Conservation (phyloP, 805 yeast species). For the Debaryomyces hansenii region DNA sequence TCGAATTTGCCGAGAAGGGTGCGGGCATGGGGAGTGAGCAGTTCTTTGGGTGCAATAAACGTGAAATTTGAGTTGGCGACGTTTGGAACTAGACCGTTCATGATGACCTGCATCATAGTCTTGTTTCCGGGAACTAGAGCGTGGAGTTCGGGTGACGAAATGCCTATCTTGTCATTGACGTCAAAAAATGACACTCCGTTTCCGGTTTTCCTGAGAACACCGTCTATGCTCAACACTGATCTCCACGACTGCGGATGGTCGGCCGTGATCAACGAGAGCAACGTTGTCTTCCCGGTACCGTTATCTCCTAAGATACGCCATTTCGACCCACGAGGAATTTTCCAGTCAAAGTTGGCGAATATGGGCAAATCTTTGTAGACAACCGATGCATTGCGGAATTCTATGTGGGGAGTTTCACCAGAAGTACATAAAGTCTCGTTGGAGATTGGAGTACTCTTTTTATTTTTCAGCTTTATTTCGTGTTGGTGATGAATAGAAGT, state of each 20-base stretch:
- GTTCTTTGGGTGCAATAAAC: constrained; percentile 35
- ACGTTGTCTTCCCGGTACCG: constrained; percentile 92
- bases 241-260: constrained; percentile 98
- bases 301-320: constrained; percentile 91
- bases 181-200: constrained; percentile 69
- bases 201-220: constrained; percentile 73
- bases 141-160: constrained; percentile 90
- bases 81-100: constrained; percentile 62
- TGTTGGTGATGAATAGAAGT: constrained; percentile 14
- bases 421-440: constrained; percentile 5
- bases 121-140: constrained; percentile 69
- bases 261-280: constrained; percentile 79
- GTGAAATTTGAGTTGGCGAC: constrained; percentile 62
- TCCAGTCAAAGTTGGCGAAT: constrained; percentile 63
- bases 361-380: constrained; percentile 63
- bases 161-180: constrained; percentile 76
- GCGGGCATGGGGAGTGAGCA: constrained; percentile 14
- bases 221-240: constrained; percentile 60
- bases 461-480: constrained; percentile 1
- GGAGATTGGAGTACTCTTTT: not conserved
- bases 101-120: constrained; percentile 55
- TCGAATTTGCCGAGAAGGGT: constrained; percentile 20
- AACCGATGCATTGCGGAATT: constrained; percentile 64
- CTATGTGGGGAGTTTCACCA: constrained; percentile 21
- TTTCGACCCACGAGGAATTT: constrained; percentile 65